Evolutionary conservation across 768 basidiomycete species (phyloP), one percentile per base, ranked within the genome.

Genomic region (Pulveroboletus frians): DNA sequence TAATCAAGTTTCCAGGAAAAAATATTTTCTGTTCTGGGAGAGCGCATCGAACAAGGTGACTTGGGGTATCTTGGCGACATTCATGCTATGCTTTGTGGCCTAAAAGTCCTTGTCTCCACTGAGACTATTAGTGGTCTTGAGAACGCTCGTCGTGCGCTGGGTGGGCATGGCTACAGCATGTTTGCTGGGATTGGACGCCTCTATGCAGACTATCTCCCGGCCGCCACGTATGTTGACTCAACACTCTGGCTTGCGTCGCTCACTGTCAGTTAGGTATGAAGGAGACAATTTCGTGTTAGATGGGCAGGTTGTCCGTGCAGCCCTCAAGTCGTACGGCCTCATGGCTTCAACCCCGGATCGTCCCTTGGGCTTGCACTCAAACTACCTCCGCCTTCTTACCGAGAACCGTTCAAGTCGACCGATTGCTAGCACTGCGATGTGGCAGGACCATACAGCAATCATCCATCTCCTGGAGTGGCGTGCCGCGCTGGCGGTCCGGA

Each of bases 261-360:
- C 36, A 60, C 29, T 34, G 15, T 29, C 9, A 37, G 0, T 6
- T 51, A 85, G 84, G 3, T 88, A 78, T 53, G 87, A 89, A 68
- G 86, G 87, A 13, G 88, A 90, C 59, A 89, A 90, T 60, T 88
- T 77, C 52, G 83, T 88, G 5, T 74, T 90, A 10, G 83, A 86
- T 55, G 74, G 79, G 41, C 88, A 90, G 65, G 85, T 87, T 30
- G 79, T 85, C 30, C 78, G 85, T 20, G 79, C 84, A 0, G 84
- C 84, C 3, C 66, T 86, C 26, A 89, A 87, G 56, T 74, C 83
- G 0, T 76, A 75, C 58, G 54, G 60, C 14, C 75, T 77, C 1
- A 79, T 79, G 0, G 72, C 76, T 13, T 51, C 47, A 14, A 14
- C 40, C 17, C 39, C 55, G 1, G 30, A 31, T 14, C 48, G 32